Evolutionary conservation across 2,329 filamentous ascomycete genomes (phyloP), one percentile per base, ranked within the genome.

Genomic region (Fusarium siculi): DNA sequence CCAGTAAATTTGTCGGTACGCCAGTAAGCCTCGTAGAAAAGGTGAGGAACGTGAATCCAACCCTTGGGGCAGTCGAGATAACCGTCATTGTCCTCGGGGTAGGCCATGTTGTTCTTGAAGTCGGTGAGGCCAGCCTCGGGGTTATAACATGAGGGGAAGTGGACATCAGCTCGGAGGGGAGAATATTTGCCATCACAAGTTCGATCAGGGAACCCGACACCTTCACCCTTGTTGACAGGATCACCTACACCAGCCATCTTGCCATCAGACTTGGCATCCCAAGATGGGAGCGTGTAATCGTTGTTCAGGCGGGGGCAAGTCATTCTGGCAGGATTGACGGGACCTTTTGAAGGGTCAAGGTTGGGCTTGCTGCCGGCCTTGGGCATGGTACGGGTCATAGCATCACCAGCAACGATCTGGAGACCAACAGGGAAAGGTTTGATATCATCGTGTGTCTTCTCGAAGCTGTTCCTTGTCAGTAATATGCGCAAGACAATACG

Each of bases 61-160:
- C 88, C 88, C 39, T 82, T 69, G 37, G 88, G 88, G 80, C 89
- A 91, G 82, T 90, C 85, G 55, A 81, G 74, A 75, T 86, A 85
- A 63, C 87, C 87, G 68, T 84, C 83, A 53, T 80, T 79, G 53
- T 81, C 79, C 7, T 80, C 81, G n/a, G 92, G 92, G 78, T 88
- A 93, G 28, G 83, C 86, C 86, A 92, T 91, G 84, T 93, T 93
- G 74, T 85, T 87, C 78, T 87, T 84, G 84, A 89, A 90, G 82
- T 91, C 85, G 37, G 85, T 82, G 44, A 91, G 84, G 63, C 88
- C 90, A 52, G 87, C 85, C 46, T 86, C 80, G 36, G 91, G 92
- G 81, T 93, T 88, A 87, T 93, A 93, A 85, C 92, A 93, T 10
- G 90, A 91, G 10, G 92, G 92, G 83, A 93, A 93, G 84, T 92